Conservation (phyloP, 169 alveolate genomes). For the Pseudocohnilembus persalinus region DNA sequence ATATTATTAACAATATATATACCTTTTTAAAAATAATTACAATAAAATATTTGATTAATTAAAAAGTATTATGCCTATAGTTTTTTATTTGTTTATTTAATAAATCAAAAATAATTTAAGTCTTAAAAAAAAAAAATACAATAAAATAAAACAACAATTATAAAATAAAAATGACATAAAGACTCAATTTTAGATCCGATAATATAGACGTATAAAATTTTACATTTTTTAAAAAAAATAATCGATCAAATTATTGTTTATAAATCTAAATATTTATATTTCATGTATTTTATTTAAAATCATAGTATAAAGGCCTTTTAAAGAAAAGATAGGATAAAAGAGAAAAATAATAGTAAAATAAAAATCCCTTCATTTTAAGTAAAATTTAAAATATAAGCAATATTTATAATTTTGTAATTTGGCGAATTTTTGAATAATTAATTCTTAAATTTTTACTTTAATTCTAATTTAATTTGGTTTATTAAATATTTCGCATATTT, state of each 20-base stretch:
- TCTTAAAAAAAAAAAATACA: neutral
- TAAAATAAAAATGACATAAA: conserved; percentile 2
- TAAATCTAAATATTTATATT: neutral
- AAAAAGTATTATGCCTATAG: too few relatives aligned
- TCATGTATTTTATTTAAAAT: neutral
- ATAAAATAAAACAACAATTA: too few relatives aligned
- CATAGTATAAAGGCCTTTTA: conserved; percentile 16
- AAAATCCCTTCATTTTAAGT: conserved; percentile 25
- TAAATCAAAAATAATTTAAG: too few relatives aligned
- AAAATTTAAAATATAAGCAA: neutral
- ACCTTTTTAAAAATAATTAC: too few relatives aligned
- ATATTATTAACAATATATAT: too few relatives aligned
- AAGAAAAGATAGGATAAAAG: conserved; percentile 19
- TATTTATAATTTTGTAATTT: neutral
- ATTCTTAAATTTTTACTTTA: neutral
- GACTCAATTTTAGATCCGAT: conserved; percentile 15
- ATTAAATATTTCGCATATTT: neutral
- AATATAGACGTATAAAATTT: conserved; percentile 14
- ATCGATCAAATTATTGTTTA: neutral
- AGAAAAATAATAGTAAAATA: neutral
- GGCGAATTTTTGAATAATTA: neutral
- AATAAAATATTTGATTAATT: too few relatives aligned
- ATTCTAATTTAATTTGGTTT: neutral
- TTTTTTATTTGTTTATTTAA: too few relatives aligned
- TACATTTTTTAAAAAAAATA: too few relatives aligned